These are phyloP conservation scores for Brasilioporus rufonigricans DNA, from an alignment of 768 basidiomycete species.

Conservation along the genomic window DNA sequence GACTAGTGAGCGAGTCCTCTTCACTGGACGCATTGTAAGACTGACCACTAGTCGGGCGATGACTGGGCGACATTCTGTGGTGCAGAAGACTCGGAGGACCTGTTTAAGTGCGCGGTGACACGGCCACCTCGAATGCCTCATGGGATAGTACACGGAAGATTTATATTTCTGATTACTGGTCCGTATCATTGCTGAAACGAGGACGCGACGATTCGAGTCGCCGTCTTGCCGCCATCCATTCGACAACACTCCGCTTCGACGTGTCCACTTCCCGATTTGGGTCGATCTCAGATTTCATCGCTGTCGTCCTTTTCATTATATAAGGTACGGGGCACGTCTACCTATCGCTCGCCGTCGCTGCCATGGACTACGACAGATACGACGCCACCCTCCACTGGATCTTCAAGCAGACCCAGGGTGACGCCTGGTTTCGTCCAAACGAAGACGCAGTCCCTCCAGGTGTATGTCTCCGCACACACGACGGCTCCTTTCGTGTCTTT, in stretches of 20 bases:
- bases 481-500: constrained; percentile 51
- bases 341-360: constrained; percentile 3
- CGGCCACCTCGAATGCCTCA: background rate
- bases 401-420: constrained; percentile 39
- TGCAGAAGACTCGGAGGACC: background rate
- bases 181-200: constrained; percentile 8
- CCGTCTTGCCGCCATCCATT: background rate
- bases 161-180: constrained; percentile 2
- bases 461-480: constrained; percentile 48
- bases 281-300: constrained; percentile 15
- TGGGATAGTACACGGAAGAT: background rate
- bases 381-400: constrained; percentile 29
- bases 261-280: constrained; percentile 2
- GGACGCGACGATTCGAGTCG: constrained; percentile 4
- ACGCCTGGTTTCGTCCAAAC: constrained; percentile 54
- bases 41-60: constrained; percentile 13
- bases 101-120: constrained; percentile 8
- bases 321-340: background rate
- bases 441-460: constrained; percentile 46
- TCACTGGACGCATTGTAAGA: constrained; percentile 24
- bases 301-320: background rate
- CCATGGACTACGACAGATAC: constrained; percentile 37
- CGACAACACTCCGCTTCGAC: background rate
- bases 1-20: constrained; percentile 23
- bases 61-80: constrained; percentile 12